Base-by-base conservation (phyloP, 2,329 filamentous ascomycete genomes). In the Tolypocladium pustulatum region DNA sequence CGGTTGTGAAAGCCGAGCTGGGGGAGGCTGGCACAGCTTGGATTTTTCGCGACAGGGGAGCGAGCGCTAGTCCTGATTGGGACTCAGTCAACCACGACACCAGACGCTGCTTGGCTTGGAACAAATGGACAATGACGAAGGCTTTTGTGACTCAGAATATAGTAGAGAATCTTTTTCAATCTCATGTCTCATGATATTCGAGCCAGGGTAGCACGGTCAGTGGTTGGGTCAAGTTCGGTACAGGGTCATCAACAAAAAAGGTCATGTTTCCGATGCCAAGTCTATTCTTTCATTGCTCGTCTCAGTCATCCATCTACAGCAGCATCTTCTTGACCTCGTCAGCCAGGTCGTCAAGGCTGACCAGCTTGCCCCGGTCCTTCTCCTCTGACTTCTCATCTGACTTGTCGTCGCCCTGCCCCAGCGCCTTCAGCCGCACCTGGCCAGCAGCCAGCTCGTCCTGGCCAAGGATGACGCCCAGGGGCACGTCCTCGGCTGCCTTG, bases 401-500 rank as follows among this genome's bases (percentile, higher is more conserved):
- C 78, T 97, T 89, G 32, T 86, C 90, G 46, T 94, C 87, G 4
- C 82, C 81, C 58, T 95, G 78, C 53, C 91, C 78, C 72, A 81
- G 74, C 81, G 78, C 85, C 84, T 97, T 97, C 71, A 97, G 82
- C 75, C 89, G 90, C 65, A 95, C 88, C 72, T 96, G 88, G 57
- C 91, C 91, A 32, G 84, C 81, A 61, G 86, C 87, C 46, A 96
- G 77, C 75, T 97, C 93, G 58, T 96, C 91, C 67, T 97, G 90
- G 52, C 93, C 93, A 1, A 99, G 80, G 66, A 97, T 94, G 55
- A 97, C 81, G 9, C 87, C 90, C 68, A 96, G 89, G 1, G 93
- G 93, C 25, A 95, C 85, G 51, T 87, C 88, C 71, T 97, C 92
- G 13, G 92, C 92, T 25, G 88, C 87, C 76, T 96, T 96, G 81